phyloP scores from a whole-genome alignment of 2,329 filamentous ascomycete genomes.

The Fusarium guadeloupense region DNA sequence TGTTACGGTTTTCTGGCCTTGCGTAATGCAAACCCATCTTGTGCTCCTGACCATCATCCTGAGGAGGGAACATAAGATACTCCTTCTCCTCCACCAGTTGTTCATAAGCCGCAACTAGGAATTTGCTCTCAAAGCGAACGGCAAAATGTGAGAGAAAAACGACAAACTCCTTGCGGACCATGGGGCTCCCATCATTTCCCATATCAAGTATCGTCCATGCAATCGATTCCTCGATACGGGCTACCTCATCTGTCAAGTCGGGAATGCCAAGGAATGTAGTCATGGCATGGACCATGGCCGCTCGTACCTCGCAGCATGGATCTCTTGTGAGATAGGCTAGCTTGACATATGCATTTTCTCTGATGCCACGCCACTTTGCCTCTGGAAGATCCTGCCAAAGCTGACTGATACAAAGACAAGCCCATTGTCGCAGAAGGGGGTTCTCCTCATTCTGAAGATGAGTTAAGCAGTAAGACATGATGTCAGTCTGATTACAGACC shows the following conservation, averaged over 20 bases:
- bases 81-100: constrained; percentile 86
- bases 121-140: constrained; percentile 89
- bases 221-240: constrained; percentile 88
- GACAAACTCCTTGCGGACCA: constrained; percentile 92
- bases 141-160: constrained; percentile 95
- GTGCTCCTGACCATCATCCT: constrained; percentile 65
- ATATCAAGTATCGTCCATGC: constrained; percentile 90
- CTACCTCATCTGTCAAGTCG: constrained; percentile 89
- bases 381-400: constrained; percentile 91
- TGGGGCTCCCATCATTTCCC: constrained; percentile 91
- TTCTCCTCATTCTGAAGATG: constrained; percentile 90
- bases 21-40: constrained; percentile 72
- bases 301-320: constrained; percentile 88
- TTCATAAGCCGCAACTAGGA: constrained; percentile 90
- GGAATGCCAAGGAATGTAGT: constrained; percentile 94
- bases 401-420: constrained; percentile 93
- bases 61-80: constrained; percentile 65
- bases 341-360: constrained; percentile 83
- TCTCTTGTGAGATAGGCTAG: constrained; percentile 85
- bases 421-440: constrained; percentile 91
- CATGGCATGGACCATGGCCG: constrained; percentile 91
- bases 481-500: constrained; percentile 88
- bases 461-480: constrained; percentile 86
- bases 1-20: constrained; percentile 63
- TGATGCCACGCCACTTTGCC: constrained; percentile 95